Evolutionary conservation across 768 basidiomycete species (phyloP), one percentile per base, ranked within the genome.

Genomic region (Agrocybe pediades): DNA sequence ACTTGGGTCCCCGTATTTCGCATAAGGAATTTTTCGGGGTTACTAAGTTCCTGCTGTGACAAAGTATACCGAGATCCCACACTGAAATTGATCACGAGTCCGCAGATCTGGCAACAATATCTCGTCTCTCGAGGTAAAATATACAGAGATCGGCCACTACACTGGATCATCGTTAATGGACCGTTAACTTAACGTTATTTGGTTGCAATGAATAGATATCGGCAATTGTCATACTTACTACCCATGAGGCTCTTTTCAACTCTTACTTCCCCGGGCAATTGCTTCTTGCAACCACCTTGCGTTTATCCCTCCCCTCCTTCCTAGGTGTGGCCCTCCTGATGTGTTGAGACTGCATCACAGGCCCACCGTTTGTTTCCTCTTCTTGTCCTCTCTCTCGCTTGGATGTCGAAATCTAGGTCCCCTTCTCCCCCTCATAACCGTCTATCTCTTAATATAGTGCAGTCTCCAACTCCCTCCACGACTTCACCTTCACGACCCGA

Each of bases 361-460:
- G 67, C 64, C 69, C 57, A 58, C 62, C 62, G 64, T 63, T 66
- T 65, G 62, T 69, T 70, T 69, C 65, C 50, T 70, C 66, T 58
- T 52, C 60, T 54, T 53, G 58, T 57, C 59, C 55, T 56, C 60
- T 62, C 61, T 65, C 62, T 63, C 53, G 62, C 61, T 69, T 78
- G 78, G 64, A 82, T 81, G 80, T 77, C 78, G 66, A 69, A 71
- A 62, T 78, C 76, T 53, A 74, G 71, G 68, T 76, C 78, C 59
- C 64, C 71, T 67, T 75, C 74, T 56, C 73, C 77, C 58, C 23
- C 25, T 45, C 45, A 17, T 41, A 25, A 40, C 42, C 41, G 25
- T 41, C 49, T 20, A 41, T 50, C 45, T 46, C 45, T 46, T 75
- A 74, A 74, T 75, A 68, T 68, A 59, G 57, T 69, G 24, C 61